A percentile compares a stretch with the other conserved stretches of the same genome.
Evolutionary conservation across 2,329 filamentous ascomycete genomes (phyloP).

Genomic region (Aspergillus sp.): DNA sequence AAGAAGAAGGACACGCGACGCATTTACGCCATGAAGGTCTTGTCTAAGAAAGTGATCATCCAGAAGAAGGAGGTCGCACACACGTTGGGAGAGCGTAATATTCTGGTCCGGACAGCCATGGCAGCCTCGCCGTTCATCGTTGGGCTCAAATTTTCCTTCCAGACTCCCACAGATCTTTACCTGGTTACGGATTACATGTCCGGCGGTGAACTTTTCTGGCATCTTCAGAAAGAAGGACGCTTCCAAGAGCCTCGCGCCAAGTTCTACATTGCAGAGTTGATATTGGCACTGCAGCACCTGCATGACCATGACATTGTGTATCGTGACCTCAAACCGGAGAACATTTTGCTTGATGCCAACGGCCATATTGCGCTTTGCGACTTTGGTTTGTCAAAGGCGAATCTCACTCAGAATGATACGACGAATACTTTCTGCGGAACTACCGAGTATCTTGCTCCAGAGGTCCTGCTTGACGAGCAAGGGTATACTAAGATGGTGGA

Average conservation of each 20-base stretch:
- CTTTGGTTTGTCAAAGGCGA: slow-evolving; percentile 96
- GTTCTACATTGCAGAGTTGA: slow-evolving; percentile 98
- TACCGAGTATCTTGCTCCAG: slow-evolving; percentile 94
- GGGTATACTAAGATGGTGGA: slow-evolving; percentile 99
- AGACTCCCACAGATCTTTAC: slow-evolving; percentile 94
- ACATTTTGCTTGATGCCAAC: slow-evolving; percentile 94
- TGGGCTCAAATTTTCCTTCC: slow-evolving; percentile 97
- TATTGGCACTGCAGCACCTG: slow-evolving; percentile 90
- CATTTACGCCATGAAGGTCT: slow-evolving; percentile 98
- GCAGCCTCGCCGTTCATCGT: slow-evolving; percentile 97
- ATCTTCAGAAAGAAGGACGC: slow-evolving; percentile 93
- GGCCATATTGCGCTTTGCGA: slow-evolving; percentile 98
- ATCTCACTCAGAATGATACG: slow-evolving; percentile 93
- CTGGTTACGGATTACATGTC: slow-evolving; percentile 99
- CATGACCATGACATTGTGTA: slow-evolving; percentile 98
- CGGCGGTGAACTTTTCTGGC: slow-evolving; percentile 97
- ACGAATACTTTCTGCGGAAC: slow-evolving; percentile 99
- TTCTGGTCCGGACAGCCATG: slow-evolving; percentile 92
- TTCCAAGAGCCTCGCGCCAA: slow-evolving; percentile 95
- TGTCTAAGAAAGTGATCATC: slow-evolving; percentile 99
- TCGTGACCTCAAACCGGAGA: slow-evolving; percentile 95
- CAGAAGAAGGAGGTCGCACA: slow-evolving; percentile 99
- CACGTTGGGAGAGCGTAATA: slow-evolving; percentile 95
- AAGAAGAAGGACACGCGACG: slow-evolving; percentile 94
- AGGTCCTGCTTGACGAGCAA: slow-evolving; percentile 92